Evolutionary conservation across 2,329 filamentous ascomycete genomes (phyloP), one percentile per base, ranked within the genome.

Genomic region (Calonectria naviculata): DNA sequence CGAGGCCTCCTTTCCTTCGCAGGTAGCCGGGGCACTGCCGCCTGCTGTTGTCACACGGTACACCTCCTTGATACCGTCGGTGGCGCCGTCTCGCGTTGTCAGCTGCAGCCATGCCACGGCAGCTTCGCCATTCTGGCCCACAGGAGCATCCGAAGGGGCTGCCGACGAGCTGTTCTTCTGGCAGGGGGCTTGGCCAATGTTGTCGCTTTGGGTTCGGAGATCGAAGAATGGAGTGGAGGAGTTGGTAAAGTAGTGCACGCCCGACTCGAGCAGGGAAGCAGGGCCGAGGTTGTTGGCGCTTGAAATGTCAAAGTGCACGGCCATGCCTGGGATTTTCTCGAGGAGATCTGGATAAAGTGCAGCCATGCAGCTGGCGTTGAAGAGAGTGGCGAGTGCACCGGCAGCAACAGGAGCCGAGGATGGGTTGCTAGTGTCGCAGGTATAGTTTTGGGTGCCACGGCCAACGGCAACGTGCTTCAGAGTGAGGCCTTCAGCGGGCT

Each of bases 391-490:
- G 0, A 94, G 80, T 65, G 96, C 96, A 73, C 96, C 96, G 61
- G 87, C 83, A 21, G 92, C 87, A 12, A 86, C 87, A 17, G 96
- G 95, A 0, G 84, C 84, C 0, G 90, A 89, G 4, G 89, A 89
- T 2, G 89, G 80, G 76, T 93, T 89, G 73, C 84, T 84, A 65
- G 88, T 85, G 70, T 89, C 86, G 87, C 96, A 98, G 63, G 94
- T 97, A 87, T 98, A 98, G 88, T 98, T 98, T 85, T 98, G 92
- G 9, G 94, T 97, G 71, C 96, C 96, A 52, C 94, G 92, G 78
- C 96, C 96, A 73, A 98, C 87, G 80, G 93, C 94, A 66, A 98
- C 93, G 83, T 97, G 94, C 80, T 90, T 89, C 62, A 97, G 87
- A 4, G 80, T 85, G 34, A 94, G 86, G 67, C 92, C 93, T 8